Conservation (phyloP, 805 yeast species). For the Ogataea polymorpha region DNA sequence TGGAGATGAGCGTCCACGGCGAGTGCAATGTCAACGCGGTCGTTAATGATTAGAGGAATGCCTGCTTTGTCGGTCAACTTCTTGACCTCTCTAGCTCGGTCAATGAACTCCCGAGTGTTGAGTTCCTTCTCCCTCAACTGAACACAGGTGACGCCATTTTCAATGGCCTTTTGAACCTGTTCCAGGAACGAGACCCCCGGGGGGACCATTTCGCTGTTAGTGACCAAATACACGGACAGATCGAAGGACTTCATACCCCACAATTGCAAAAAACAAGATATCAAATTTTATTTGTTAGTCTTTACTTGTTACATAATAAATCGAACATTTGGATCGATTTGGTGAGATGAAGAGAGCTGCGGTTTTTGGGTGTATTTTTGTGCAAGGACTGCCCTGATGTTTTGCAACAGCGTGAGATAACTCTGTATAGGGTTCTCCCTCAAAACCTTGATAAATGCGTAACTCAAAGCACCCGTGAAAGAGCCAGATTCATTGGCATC, state of each 20-base stretch:
- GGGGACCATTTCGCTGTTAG: conserved; percentile 76
- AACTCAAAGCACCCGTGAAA: conserved; percentile 84
- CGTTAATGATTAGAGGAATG: conserved; percentile 82
- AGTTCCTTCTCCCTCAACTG: conserved; percentile 79
- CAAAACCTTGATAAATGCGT: conserved; percentile 68
- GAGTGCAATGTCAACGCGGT: conserved; percentile 82
- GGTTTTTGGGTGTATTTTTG: conserved; percentile 78
- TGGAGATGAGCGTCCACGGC: conserved; percentile 90
- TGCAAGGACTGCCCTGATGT: conserved; percentile 60
- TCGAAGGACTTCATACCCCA: conserved; percentile 33
- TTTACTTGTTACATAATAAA: conserved; percentile 31
- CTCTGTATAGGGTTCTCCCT: conserved; percentile 59
- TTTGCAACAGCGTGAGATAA: conserved; percentile 65
- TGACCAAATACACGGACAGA: conserved; percentile 71
- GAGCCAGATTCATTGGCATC: conserved; percentile 71
- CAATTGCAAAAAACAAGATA: not conserved
- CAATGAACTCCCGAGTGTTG: conserved; percentile 65
- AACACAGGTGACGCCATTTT: conserved; percentile 74
- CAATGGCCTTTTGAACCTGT: conserved; percentile 62
- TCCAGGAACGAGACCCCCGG: conserved; percentile 48
- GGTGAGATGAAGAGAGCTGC: conserved; percentile 77
- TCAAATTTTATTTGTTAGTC: not conserved
- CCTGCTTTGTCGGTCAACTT: conserved; percentile 53
- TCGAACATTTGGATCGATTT: conserved; percentile 55
- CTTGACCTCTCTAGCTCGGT: conserved; percentile 58